phyloP scores from a whole-genome alignment of 306 rosid species.

The Fragaria iinumae region DNA sequence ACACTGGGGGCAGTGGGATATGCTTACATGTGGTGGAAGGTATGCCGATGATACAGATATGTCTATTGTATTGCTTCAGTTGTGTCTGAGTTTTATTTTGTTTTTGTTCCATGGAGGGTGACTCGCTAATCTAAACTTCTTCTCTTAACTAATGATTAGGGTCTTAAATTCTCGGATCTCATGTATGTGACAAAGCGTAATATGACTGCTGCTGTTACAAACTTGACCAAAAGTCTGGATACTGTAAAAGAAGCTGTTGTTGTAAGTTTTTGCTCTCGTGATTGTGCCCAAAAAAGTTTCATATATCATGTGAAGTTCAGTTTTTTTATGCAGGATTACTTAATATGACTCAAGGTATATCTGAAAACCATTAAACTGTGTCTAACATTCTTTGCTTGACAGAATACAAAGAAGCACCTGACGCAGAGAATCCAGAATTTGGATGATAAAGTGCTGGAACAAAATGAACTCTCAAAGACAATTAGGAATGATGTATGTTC shows the following conservation, averaged over 20 bases:
- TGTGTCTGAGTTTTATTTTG: constrained; percentile 15
- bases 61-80: not conserved
- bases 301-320: not conserved
- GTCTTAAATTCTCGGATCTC: constrained; percentile 79
- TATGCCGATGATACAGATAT: constrained; percentile 22
- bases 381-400: constrained; percentile 34
- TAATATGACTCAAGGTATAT: constrained; percentile 3
- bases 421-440: constrained; percentile 84
- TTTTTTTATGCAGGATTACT: not conserved
- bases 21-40: constrained; percentile 99
- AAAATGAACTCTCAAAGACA: constrained; percentile 59
- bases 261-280: constrained; percentile 49
- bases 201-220: constrained; percentile 84
- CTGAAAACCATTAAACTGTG: not conserved
- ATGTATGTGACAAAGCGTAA: constrained; percentile 90
- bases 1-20: constrained; percentile 80
- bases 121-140: constrained; percentile 13
- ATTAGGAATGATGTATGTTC: constrained; percentile 69
- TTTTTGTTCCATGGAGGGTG: not conserved
- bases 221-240: constrained; percentile 80
- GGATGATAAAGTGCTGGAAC: constrained; percentile 85
- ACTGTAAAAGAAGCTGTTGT: constrained; percentile 78
- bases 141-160: constrained; percentile 45
- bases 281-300: not conserved
- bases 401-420: constrained; percentile 95